Evolutionary conservation across 179 eudicot species (phyloP).

Genomic region (Spergularia azorica): DNA sequence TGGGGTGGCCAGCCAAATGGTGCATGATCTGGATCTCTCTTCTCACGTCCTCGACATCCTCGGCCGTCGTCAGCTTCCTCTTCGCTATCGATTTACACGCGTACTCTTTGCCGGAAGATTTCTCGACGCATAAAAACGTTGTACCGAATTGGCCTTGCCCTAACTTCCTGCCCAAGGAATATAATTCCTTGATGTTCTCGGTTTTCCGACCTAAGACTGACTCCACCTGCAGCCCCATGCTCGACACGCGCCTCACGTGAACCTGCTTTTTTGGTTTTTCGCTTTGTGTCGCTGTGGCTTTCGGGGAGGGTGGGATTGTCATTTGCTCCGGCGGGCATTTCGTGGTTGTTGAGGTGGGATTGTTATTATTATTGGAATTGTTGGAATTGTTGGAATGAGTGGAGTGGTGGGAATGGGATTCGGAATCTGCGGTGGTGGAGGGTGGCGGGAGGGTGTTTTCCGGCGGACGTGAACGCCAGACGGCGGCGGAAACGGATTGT

Average conservation of each 20-base stretch:
- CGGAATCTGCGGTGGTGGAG: neutral
- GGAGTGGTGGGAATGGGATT: neutral
- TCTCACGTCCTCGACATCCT: constrained; percentile 47
- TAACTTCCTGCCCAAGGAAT: constrained; percentile 38
- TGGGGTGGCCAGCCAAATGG: constrained; percentile 35
- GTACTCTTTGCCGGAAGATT: constrained; percentile 25
- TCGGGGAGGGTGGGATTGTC: constrained; percentile 9
- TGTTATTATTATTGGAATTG: neutral
- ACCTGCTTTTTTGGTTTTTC: neutral
- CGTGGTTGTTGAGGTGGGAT: neutral
- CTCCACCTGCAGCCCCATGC: constrained; percentile 31
- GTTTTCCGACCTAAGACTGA: constrained; percentile 41
- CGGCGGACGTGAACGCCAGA: constrained; percentile 38
- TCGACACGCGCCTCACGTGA: constrained; percentile 30
- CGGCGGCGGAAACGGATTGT: constrained; percentile 47
- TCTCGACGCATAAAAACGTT: constrained; percentile 39
- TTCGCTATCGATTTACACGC: constrained; percentile 52
- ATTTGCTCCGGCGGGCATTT: constrained; percentile 16
- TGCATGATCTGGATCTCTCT: constrained; percentile 57
- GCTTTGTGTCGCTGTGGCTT: neutral
- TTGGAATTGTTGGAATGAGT: neutral
- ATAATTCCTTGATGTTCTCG: constrained; percentile 37
- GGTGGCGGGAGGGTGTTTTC: constrained; percentile 1
- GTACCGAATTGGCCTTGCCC: constrained; percentile 54
- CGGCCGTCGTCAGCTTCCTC: constrained; percentile 34